phyloP scores from a whole-genome alignment of 495 filamentous ascomycete species.

The Aspergillus bridgeri region DNA sequence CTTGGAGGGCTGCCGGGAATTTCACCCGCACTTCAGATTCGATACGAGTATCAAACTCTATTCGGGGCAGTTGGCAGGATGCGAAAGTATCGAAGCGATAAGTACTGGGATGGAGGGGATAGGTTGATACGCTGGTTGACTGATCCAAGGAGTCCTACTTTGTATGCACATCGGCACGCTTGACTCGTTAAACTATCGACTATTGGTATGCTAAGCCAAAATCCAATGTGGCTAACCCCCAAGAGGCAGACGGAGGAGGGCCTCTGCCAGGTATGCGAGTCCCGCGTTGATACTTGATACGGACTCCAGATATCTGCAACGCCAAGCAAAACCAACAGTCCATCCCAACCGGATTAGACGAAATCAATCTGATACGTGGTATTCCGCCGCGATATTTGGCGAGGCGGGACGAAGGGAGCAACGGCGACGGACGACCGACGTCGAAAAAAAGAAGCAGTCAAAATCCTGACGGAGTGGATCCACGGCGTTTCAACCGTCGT shows the following conservation, averaged over 20 bases:
- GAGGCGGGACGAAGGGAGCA: background rate
- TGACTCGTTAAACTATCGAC: background rate
- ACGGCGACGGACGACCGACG: background rate
- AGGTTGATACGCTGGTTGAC: no score
- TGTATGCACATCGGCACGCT: no score
- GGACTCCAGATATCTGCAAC: background rate
- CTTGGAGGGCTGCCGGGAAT: background rate
- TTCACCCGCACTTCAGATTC: background rate
- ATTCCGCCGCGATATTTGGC: no score
- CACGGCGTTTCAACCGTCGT: background rate
- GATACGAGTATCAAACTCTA: background rate
- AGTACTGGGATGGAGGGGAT: no score
- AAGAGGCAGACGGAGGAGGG: background rate
- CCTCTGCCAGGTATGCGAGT: no score
- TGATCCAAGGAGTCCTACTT: no score
- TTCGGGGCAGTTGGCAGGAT: background rate
- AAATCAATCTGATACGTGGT: background rate
- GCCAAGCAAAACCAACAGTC: background rate
- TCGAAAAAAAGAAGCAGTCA: background rate
- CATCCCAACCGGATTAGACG: background rate
- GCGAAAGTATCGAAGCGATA: background rate
- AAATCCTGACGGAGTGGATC: background rate
- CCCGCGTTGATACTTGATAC: no score
- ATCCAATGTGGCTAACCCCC: no score
- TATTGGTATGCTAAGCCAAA: background rate